Base-by-base conservation (phyloP, 768 basidiomycete genomes). In the Tylopilus rubrobrunneus region DNA sequence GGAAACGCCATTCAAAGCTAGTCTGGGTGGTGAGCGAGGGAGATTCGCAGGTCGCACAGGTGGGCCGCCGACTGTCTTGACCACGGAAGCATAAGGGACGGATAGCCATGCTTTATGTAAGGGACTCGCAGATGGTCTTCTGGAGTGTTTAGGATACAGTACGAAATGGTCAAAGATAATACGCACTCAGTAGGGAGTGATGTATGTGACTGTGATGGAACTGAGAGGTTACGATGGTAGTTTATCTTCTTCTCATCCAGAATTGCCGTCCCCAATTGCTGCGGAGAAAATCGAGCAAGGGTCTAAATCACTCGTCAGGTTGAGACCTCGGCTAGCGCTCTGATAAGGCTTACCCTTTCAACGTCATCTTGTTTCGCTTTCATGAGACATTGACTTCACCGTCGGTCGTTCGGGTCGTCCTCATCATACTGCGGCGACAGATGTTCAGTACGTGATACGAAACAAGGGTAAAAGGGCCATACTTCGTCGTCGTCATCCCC, bases 361-460 rank as follows among this genome's bases (percentile, higher is more conserved):
- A 92, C 86, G 68, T 87, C 86, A 64, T 92, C 90, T 23, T 92
- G 71, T 65, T 86, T 80, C 17, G 84, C 83, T 59, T 77, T 83
- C 83, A 92, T 82, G 42, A 86, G 70, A 58, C 82, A 78, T 60
- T 91, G 89, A 66, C 88, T 91, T 63, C 79, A 80, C 40, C 88
- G 78, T 54, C 81, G 79, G 69, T 89, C 89, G 62, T 89, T 76
- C 42, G 86, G 85, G 61, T 89, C 89, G 58, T 82, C 74, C 43
- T 82, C 79, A 55, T 88, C 85, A 59, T 79, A 85, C 86, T 89
- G 60, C 7, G 33, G 45, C 21, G 28, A 48, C 31, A 50, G 39
- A 44, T 43, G 55, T 58, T 63, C 53, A 69, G 61, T 40, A 48
- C 14, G 42, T 23, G 50, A 48, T 41, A 21, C 29, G 23, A 43